These are phyloP conservation scores for Fonsecaea nubica DNA, from an alignment of 2,329 filamentous ascomycete species.

Conservation along the genomic window DNA sequence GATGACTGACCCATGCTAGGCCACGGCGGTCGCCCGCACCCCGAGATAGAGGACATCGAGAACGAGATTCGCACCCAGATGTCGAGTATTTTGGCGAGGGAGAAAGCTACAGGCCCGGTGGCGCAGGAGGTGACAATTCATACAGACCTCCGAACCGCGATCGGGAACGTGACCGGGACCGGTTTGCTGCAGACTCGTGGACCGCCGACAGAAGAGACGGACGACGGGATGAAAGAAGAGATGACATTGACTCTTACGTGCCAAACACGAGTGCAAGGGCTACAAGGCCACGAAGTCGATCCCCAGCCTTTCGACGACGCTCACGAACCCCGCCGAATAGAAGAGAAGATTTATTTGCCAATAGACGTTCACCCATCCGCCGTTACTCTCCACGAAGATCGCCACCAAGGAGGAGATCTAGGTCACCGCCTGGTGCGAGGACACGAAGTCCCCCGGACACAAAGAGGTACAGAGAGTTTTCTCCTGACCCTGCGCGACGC, in stretches of 20 bases:
- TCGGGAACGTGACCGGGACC: conserved; percentile 21
- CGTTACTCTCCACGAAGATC: conserved; percentile 52
- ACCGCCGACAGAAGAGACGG: conserved; percentile 33
- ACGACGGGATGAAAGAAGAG: conserved; percentile 37
- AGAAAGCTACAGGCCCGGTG: conserved; percentile 42
- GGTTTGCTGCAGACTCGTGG: conserved; percentile 36
- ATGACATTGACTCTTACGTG: conserved; percentile 41
- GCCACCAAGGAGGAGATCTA: conserved; percentile 48
- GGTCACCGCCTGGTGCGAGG: conserved; percentile 48
- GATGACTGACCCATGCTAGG: conserved; percentile 25
- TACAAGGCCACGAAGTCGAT: conserved; percentile 48
- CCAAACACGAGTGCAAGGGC: conserved; percentile 36
- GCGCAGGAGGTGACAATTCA: conserved; percentile 36
- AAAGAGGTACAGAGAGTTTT: conserved; percentile 48
- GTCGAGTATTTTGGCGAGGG: conserved; percentile 40
- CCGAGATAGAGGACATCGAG: conserved; percentile 35
- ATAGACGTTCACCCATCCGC: conserved; percentile 49
- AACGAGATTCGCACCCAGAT: conserved; percentile 26
- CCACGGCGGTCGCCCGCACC: conserved; percentile 32
- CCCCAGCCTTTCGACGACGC: conserved; percentile 50
- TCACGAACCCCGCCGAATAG: conserved; percentile 52
- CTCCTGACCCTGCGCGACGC: conserved; percentile 44
- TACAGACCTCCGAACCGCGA: conserved; percentile 37
- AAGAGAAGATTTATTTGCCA: conserved; percentile 46
- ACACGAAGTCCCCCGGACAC: conserved; percentile 45